Base-by-base conservation (phyloP, 345 rosid genomes). In the Camelina hispida region DNA sequence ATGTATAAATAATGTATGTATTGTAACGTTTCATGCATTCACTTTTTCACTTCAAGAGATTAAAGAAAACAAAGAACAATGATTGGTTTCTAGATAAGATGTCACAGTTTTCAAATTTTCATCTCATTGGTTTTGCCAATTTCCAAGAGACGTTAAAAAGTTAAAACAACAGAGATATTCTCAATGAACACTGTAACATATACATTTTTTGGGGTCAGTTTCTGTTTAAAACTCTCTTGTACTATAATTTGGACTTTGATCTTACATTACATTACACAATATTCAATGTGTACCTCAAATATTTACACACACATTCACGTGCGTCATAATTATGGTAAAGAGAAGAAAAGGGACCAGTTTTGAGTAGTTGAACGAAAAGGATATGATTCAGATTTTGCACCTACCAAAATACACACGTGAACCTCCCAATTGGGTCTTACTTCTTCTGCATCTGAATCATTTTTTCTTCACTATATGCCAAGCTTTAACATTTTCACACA, bases 311-410 rank as follows among this genome's bases (percentile, higher is more conserved):
- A 65, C 18, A 22, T 32, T 65, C 77, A 73, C 71, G 71, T 55
- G 65, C 53, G 50, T 62, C 54, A 40, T 18, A 52, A 32, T 20
- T 34, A 64, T 64, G 57, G 62, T 48, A 28, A 43, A 44, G 64
- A 72, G 68, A 54, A 62, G 68, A 54, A 38, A 38, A 55, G 77
- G 71, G 78, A 74, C 78, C 72, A 57, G 47, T 66, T 10, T 47
- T 7, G n/a, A 48, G 17, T 35, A 74, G 60, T 74, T 57, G 53
- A 66, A 68, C 23, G 54, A 75, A 58, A 66, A 58, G 9, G 43
- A 57, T 75, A 38, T 59, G 60, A 15, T 40, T 75, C 68, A 66
- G 67, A 58, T 23, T 74, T 63, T 50, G 6, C 55, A 68, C 43
- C 73, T 59, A 60, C 67, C 68, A 51, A 18, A 30, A 18, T 38